Conservation (phyloP, 2,329 filamentous ascomycete genomes). For the Pleurostoma richardsiae region DNA sequence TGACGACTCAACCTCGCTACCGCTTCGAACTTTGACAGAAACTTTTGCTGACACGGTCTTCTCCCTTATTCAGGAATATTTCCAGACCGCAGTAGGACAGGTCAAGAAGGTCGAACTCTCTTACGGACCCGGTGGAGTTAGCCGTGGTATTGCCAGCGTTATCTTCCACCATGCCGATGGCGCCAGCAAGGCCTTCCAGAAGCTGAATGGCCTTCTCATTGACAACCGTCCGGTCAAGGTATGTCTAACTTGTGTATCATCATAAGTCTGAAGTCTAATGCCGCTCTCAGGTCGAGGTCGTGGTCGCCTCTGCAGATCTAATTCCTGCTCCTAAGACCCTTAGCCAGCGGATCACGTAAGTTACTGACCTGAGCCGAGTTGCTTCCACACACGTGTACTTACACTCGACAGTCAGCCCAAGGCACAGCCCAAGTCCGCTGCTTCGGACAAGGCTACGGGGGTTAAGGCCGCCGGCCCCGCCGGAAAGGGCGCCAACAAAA, state of each 20-base stretch:
- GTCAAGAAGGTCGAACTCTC: constrained; percentile 89
- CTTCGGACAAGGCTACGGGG: constrained; percentile 62
- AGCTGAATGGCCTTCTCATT: constrained; percentile 83
- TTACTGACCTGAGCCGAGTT: constrained; percentile 10
- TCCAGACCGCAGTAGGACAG: constrained; percentile 77
- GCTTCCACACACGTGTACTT: constrained; percentile 19
- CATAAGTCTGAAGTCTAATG: constrained; percentile 1
- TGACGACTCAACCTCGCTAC: constrained; percentile 9
- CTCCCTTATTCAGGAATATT: constrained; percentile 81
- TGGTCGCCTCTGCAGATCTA: constrained; percentile 71
- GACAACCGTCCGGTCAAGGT: constrained; percentile 91
- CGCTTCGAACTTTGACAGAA: constrained; percentile 1
- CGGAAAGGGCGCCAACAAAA: constrained; percentile 45
- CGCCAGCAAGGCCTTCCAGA: constrained; percentile 77
- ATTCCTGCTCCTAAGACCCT: constrained; percentile 64
- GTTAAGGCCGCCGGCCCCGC: constrained; percentile 33
- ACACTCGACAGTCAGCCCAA: constrained; percentile 50
- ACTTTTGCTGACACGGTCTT: constrained; percentile 65
- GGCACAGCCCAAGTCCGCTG: constrained; percentile 77
- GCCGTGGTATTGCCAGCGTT: constrained; percentile 88
- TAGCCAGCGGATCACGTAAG: constrained; percentile 74
- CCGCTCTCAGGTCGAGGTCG: constrained; percentile 71
- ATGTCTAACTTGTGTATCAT: constrained; percentile 17
- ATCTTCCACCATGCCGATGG: constrained; percentile 77
- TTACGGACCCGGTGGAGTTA: constrained; percentile 87